These are phyloP conservation scores for Wickerhamiella cacticola DNA, from an alignment of 805 yeast species.

Conservation along the genomic window DNA sequence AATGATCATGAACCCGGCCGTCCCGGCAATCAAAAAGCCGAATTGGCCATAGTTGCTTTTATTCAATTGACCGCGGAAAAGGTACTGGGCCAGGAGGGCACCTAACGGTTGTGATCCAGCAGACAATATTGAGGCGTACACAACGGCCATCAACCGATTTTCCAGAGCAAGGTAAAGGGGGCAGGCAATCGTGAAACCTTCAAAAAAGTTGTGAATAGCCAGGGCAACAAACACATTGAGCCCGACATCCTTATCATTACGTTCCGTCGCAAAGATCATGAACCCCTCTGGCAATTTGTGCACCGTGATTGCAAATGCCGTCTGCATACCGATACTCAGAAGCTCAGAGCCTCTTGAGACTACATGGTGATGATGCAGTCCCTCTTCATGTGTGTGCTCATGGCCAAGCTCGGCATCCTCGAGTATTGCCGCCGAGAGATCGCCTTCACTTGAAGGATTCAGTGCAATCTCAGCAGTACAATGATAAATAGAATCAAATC, in stretches of 20 bases:
- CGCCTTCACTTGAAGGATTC: neutral
- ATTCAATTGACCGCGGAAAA: constrained; percentile 32
- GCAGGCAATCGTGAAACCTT: constrained; percentile 86
- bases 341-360: constrained; percentile 65
- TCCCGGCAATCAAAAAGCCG: constrained; percentile 55
- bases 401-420: constrained; percentile 3
- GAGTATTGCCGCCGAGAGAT: neutral
- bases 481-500: constrained; percentile 14
- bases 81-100: constrained; percentile 54
- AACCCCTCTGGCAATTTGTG: constrained; percentile 96
- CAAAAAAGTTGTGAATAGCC: constrained; percentile 81
- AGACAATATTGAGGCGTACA: constrained; percentile 58
- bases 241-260: constrained; percentile 58
- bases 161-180: constrained; percentile 74
- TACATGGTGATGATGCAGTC: constrained; percentile 62
- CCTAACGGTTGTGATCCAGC: constrained; percentile 85
- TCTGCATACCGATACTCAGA: constrained; percentile 81
- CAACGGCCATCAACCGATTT: constrained; percentile 48
- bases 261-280: constrained; percentile 67
- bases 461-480: constrained; percentile 13
- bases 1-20: constrained; percentile 76
- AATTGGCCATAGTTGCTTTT: constrained; percentile 34
- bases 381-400: constrained; percentile 20
- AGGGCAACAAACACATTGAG: constrained; percentile 71
- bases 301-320: constrained; percentile 71